Evolutionary conservation across 2,329 filamentous ascomycete genomes (phyloP).

Genomic region (Cladosporium velox): DNA sequence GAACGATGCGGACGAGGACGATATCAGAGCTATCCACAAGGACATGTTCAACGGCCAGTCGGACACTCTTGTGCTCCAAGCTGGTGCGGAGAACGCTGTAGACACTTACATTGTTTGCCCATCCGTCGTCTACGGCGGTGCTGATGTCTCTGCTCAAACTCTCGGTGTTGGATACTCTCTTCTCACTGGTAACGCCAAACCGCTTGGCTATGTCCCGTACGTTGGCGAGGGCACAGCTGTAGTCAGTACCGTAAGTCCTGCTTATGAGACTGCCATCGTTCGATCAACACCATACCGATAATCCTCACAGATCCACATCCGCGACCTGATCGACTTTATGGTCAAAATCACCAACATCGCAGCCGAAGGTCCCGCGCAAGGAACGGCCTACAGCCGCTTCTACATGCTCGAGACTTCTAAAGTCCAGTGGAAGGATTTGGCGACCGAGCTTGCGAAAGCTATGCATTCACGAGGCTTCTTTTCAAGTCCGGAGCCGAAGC

Average conservation of each 20-base stretch:
- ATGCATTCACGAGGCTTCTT: constrained; percentile 6
- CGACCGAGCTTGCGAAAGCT: constrained; percentile 16
- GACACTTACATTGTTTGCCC: constrained; percentile 19
- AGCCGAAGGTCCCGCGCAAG: constrained; percentile 7
- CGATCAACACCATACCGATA: background rate
- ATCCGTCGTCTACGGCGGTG: constrained; percentile 15
- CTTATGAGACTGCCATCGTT: background rate
- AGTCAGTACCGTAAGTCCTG: constrained; percentile 9
- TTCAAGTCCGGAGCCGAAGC: background rate
- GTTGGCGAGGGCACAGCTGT: constrained; percentile 14
- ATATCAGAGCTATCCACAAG: constrained; percentile 25
- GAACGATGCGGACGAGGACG: constrained; percentile 21
- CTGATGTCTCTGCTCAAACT: background rate
- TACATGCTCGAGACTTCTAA: constrained; percentile 16
- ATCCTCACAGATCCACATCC: constrained; percentile 8
- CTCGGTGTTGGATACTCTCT: constrained; percentile 14
- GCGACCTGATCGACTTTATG: constrained; percentile 12
- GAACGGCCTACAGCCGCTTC: constrained; percentile 14
- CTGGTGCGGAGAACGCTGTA: constrained; percentile 3
- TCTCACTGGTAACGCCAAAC: constrained; percentile 15
- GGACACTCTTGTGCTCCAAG: constrained; percentile 18
- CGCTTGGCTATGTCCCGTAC: constrained; percentile 18
- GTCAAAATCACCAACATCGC: constrained; percentile 8
- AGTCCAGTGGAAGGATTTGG: constrained; percentile 16
- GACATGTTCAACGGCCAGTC: constrained; percentile 24